Evolutionary conservation across 2,329 filamentous ascomycete genomes (phyloP), one percentile per base, ranked within the genome.

Genomic region (Penicillium sp.): DNA sequence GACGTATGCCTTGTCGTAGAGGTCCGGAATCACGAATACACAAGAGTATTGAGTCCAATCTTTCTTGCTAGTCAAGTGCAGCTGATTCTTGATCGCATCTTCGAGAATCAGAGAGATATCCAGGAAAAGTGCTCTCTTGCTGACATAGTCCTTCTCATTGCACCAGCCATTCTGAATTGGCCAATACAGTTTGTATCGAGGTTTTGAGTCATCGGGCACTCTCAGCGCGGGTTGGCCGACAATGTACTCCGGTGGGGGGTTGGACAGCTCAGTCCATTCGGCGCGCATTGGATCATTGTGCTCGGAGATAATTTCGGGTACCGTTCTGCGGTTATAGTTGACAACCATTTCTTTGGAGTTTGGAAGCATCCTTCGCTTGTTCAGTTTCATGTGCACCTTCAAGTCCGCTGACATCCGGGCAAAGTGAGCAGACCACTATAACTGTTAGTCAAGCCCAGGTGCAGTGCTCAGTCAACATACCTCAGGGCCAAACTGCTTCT

Each of bases 301-400:
- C 67, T 94, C 90, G 5, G 90, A 88, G 56, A 99, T 97, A 46
- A 88, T 84, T 63, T 97, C 94, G 6, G 91, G 88, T 32, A 89
- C 86, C 1, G 87, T 90, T 45, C 91, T 85, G 49, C 90, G 86
- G 74, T 99, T 99, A 81, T 90, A 97, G 69, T 96, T 97, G 61
- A 92, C 86, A 1, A 97, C 93, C 55, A 97, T 81, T 69, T 99
- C 94, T 73, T 96, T 96, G 0, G 92, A 97, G 71, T 97, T 97
- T n/a, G 94, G 94, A 47, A 97, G 77, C 14, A 97, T 92, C 71
- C 96, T 90, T 69, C 91, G 87, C 81, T 97, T 97, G 76, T 96
- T 96, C 63, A 86, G 85, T 58, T 93, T 87, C 90, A 97, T 96
- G 48, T 91, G 89, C 2, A 88, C 78, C 75, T 96, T 96, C 57